Base-by-base conservation (phyloP, 2,329 filamentous ascomycete genomes). In the Trichoderma oligosporum region DNA sequence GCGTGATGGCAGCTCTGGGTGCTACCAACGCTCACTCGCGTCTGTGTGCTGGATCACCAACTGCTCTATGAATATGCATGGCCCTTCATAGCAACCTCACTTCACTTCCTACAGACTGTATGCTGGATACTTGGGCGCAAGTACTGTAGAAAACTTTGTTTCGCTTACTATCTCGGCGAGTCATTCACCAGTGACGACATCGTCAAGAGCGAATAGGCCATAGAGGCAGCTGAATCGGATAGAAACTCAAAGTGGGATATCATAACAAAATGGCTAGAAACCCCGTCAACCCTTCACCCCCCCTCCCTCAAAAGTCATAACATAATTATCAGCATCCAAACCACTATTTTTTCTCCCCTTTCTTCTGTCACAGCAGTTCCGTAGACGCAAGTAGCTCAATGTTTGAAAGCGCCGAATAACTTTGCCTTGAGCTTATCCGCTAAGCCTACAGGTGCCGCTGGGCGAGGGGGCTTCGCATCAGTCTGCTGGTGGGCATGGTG, bases 391-490 rank as follows among this genome's bases (percentile, higher is more conserved):
- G 33, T 1, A 27, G 29, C 52, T 62, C 62, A 72, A 61, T 81
- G 81, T 71, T 79, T 80, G 62, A 79, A 75, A 1, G 69, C 66
- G 16, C 75, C 74, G 56, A 82, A 73, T 41, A 83, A 67, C 76
- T 82, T 83, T 61, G 70, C 60, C 77, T 84, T 84, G 62, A 83
- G 70, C 74, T 79, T 82, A 65, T 84, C 81, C 16, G 81, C 81
- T 57, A 84, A 65, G 29, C 81, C 73, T 46, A 71, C 64, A 54
- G 73, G 72, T 7, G 68, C 62, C 33, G 61, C 63, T 14, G 66
- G 51, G 11, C 36, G 51, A 29, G 57, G 51, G 22, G 57, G 29
- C 33, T 56, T 63, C 7, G 66, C 60, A 55, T 66, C 66, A 63
- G 68, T 67, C 59, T 71, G 67, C 58, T 63, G 61, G 33, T 68